Conservation (phyloP, 2,329 filamentous ascomycete genomes). For the Ceratocystis ficicola region DNA sequence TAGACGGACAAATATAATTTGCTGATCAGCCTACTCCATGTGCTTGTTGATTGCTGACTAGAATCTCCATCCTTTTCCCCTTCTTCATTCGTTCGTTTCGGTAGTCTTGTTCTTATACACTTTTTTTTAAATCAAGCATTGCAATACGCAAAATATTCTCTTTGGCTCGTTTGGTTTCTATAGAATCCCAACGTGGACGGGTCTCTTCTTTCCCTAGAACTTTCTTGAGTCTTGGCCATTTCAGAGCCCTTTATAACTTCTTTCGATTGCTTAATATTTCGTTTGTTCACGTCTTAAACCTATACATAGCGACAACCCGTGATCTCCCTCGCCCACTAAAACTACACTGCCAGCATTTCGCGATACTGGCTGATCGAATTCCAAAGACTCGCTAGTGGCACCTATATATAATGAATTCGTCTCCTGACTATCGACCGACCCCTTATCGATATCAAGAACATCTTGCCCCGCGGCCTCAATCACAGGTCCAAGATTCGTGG, state of each 20-base stretch:
- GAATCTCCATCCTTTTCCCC: not conserved
- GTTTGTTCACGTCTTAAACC: not conserved
- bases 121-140: not conserved
- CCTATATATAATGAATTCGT: not conserved
- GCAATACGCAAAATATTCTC: not conserved
- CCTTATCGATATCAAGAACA: slow-evolving; percentile 11
- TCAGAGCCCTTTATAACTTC: not conserved
- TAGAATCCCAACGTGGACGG: not conserved
- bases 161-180: not conserved
- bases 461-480: not conserved
- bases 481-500: slow-evolving; percentile 32
- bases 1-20: not conserved
- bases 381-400: not conserved
- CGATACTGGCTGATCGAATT: not conserved
- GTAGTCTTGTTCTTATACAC: not conserved
- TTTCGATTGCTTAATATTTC: not conserved
- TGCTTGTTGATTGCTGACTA: not conserved
- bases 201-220: not conserved
- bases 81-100: not conserved
- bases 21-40: not conserved
- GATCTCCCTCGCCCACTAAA: not conserved
- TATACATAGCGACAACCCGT: not conserved
- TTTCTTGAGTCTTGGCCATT: not conserved
- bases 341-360: not conserved
- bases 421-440: not conserved